These are phyloP conservation scores for Zygoascus sp. DNA, from an alignment of 1,139 yeast species.

Conservation along the genomic window DNA sequence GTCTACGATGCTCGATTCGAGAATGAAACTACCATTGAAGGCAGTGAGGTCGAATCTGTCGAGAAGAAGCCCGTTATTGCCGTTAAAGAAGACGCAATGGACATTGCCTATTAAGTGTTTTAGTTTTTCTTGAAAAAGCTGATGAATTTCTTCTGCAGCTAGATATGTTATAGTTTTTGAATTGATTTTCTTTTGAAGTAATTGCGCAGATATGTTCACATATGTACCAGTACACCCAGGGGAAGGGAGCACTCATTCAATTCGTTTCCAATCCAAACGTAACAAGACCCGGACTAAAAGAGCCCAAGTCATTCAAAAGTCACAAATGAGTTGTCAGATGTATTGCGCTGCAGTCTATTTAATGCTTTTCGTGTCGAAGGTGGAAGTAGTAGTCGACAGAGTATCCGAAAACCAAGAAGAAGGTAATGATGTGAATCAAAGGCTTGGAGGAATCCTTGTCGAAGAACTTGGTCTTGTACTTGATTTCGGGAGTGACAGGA, in stretches of 20 bases:
- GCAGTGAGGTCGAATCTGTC: neutral
- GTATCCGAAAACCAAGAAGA: slow-evolving; percentile 76
- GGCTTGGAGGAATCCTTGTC: slow-evolving; percentile 71
- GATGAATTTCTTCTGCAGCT: neutral
- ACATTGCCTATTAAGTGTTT: neutral
- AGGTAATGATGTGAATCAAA: slow-evolving; percentile 69
- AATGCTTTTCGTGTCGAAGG: slow-evolving; percentile 46
- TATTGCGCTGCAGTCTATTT: slow-evolving; percentile 3
- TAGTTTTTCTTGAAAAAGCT: neutral
- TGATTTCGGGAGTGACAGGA: slow-evolving; percentile 63
- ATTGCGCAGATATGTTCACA: no score
- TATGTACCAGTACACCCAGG: no score
- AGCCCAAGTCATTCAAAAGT: neutral
- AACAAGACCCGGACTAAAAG: no score
- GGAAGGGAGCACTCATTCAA: no score
- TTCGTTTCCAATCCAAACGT: neutral
- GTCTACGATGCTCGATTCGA: slow-evolving; percentile 39
- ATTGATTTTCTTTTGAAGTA: neutral
- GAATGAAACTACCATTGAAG: slow-evolving; percentile 6
- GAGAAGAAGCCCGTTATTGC: neutral
- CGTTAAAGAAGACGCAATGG: neutral
- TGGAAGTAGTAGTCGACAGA: slow-evolving; percentile 93
- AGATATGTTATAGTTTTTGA: neutral
- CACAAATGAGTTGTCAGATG: neutral
- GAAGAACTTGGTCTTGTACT: slow-evolving; percentile 64